Base-by-base conservation (phyloP, 805 yeast species). In the Wickerhamiella kurtzmanii region DNA sequence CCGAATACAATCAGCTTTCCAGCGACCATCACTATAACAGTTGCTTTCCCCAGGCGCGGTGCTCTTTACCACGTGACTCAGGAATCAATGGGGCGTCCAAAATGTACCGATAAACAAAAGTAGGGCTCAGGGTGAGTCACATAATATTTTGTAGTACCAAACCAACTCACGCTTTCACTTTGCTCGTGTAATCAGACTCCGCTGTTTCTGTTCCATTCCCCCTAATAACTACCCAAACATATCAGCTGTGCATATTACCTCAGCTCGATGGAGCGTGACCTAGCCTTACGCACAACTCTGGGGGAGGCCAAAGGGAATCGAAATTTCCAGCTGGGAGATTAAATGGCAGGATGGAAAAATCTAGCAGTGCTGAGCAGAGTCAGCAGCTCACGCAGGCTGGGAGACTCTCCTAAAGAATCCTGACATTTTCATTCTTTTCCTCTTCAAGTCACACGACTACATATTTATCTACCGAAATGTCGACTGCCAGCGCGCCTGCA, bases 1-100 rank as follows among this genome's bases (percentile, higher is more conserved):
- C 97, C 97, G 57, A 87, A 38, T n/a, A 38, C 41, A 13, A 38
- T 15, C 9, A 38, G 41, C 18, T 15, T 36, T n/a, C 19, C 17
- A 9, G 38, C 32, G 32, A 25, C 32, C 32, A 25, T 25, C 11
- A 11, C 11, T 11, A 11, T 25, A 6, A 11, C 11, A 11, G 32
- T 25, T 6, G 32, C 11, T n/a, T n/a, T n/a, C n/a, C n/a, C n/a
- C n/a, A n/a, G n/a, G n/a, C n/a, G n/a, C n/a, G n/a, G 32, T 6
- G 32, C 32, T 6, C 32, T 6, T 25, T 6, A 6, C 32, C 32
- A 25, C 32, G 32, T 25, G 32, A 25, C 11, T 25, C 9, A 25
- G 32, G 32, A 25, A 25, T 6, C n/a, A n/a, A n/a, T n/a, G n/a
- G n/a, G n/a, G n/a, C n/a, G n/a, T n/a, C n/a, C n/a, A n/a, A n/a